Conservation (phyloP, 2,329 filamentous ascomycete genomes). For the Fulvia fulva region DNA sequence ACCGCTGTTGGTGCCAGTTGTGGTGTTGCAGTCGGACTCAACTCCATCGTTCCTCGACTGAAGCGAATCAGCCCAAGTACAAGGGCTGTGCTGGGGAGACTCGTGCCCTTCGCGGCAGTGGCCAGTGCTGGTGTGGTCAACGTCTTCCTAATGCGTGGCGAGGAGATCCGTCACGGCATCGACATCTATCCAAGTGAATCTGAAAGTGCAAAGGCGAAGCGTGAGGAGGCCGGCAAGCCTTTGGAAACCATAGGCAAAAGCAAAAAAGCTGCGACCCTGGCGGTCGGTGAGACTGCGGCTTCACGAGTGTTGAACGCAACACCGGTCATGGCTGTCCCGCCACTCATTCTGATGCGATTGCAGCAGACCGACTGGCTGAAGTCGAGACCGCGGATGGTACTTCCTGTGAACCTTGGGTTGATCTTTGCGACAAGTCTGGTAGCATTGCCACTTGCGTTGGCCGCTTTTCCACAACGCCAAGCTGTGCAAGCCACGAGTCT, state of each 20-base stretch:
- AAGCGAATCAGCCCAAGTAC: constrained; percentile 71
- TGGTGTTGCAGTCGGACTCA: constrained; percentile 87
- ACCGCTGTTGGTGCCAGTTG: constrained; percentile 91
- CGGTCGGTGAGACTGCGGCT: constrained; percentile 87
- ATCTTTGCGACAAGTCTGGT: constrained; percentile 84
- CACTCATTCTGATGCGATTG: constrained; percentile 76
- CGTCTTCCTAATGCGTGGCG: constrained; percentile 94
- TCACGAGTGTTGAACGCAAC: constrained; percentile 90
- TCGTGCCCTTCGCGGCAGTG: constrained; percentile 94
- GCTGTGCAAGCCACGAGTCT: constrained; percentile 69
- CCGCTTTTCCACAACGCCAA: constrained; percentile 88
- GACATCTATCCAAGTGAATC: constrained; percentile 83
- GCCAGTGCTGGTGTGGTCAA: constrained; percentile 88
- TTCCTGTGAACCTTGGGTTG: constrained; percentile 80
- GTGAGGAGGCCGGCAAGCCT: constrained; percentile 29
- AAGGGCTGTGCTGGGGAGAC: constrained; percentile 70
- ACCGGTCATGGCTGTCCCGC: constrained; percentile 95
- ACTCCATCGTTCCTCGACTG: constrained; percentile 80
- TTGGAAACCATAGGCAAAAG: constrained; percentile 71
- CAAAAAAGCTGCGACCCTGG: constrained; percentile 79
- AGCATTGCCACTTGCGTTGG: constrained; percentile 83
- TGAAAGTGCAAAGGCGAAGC: constrained; percentile 61
- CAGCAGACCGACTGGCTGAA: constrained; percentile 82
- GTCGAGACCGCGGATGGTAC: constrained; percentile 68
- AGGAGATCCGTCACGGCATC: constrained; percentile 90